phyloP scores from a whole-genome alignment of 371 early-diverging fungal species.

The Parasitella parasitica region DNA sequence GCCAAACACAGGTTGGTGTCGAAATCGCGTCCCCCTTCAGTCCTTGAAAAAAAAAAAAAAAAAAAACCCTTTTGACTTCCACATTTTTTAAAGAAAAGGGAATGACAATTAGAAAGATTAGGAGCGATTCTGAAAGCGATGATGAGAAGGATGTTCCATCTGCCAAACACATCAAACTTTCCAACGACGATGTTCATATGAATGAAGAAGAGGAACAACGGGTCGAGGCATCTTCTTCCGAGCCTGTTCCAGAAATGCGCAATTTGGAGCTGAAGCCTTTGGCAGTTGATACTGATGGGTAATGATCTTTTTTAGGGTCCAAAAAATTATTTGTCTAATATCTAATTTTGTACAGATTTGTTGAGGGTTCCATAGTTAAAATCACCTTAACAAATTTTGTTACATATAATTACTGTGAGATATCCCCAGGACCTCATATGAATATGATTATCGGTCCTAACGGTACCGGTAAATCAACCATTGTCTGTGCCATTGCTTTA shows the following conservation, averaged over 20 bases:
- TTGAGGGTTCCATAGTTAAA: slow-evolving; percentile 76
- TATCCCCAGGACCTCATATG: slow-evolving; percentile 87
- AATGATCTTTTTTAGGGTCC: too few relatives aligned
- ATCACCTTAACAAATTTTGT: slow-evolving; percentile 87
- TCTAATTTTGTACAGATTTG: slow-evolving; percentile 36
- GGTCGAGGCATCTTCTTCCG: background rate
- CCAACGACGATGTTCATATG: background rate
- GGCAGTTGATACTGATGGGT: background rate
- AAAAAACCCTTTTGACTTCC: background rate
- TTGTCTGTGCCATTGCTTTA: slow-evolving; percentile 97
- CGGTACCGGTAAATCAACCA: slow-evolving; percentile 98
- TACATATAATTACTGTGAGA: slow-evolving; percentile 86
- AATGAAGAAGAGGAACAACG: background rate
- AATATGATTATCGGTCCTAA: slow-evolving; percentile 98
- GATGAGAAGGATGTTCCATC: background rate
- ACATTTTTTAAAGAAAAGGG: too few relatives aligned
- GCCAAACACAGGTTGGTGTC: too few relatives aligned
- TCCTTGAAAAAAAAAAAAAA: background rate
- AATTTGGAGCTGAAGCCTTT: background rate
- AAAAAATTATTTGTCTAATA: background rate
- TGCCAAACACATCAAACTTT: background rate
- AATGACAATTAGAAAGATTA: background rate
- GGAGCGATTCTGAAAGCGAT: background rate
- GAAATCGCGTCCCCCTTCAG: background rate
- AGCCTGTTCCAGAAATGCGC: background rate